These are phyloP conservation scores for Phytopythium sindhum DNA, from an alignment of 352 stramenopile genomes.

Conservation along the genomic window DNA sequence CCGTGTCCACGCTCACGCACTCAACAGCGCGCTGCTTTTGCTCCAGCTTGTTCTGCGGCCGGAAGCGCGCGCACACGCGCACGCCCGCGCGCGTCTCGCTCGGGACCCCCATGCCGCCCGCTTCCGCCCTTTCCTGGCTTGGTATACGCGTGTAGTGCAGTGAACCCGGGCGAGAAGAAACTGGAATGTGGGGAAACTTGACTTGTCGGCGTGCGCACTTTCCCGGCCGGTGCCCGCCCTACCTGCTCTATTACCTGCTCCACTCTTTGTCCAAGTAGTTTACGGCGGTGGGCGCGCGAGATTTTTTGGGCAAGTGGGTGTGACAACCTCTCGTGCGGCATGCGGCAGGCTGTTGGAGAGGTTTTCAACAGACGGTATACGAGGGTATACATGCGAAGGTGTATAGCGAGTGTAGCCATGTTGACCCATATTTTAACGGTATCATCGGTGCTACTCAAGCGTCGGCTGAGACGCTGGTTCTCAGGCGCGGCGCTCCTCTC, in stretches of 20 bases:
- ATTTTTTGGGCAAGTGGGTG: not conserved
- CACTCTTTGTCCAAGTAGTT: not conserved
- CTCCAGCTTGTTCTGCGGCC: slow-evolving; percentile 76
- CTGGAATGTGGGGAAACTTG: not conserved
- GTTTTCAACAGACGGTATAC: not conserved
- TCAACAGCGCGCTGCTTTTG: slow-evolving; percentile 61
- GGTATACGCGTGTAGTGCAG: no score
- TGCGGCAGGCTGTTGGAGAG: not conserved
- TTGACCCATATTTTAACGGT: no score
- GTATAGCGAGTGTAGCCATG: slow-evolving; percentile 2
- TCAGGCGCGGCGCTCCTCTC: no score
- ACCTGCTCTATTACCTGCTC: not conserved
- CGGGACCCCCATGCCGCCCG: slow-evolving; percentile 22
- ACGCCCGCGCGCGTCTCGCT: slow-evolving; percentile 39
- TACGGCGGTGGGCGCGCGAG: not conserved
- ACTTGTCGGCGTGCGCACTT: no score
- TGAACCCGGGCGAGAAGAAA: not conserved
- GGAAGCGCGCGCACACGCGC: slow-evolving; percentile 70
- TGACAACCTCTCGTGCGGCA: not conserved
- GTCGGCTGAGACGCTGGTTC: no score
- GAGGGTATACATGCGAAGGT: not conserved
- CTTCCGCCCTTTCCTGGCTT: not conserved
- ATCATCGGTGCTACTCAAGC: no score
- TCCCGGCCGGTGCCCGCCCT: not conserved
- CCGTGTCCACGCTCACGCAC: slow-evolving; percentile 44